Percentiles rank a stretch among this genome's conserved stretches.
Evolutionary conservation across 768 basidiomycete species (phyloP).

Genomic region (Mycena kentingensis): DNA sequence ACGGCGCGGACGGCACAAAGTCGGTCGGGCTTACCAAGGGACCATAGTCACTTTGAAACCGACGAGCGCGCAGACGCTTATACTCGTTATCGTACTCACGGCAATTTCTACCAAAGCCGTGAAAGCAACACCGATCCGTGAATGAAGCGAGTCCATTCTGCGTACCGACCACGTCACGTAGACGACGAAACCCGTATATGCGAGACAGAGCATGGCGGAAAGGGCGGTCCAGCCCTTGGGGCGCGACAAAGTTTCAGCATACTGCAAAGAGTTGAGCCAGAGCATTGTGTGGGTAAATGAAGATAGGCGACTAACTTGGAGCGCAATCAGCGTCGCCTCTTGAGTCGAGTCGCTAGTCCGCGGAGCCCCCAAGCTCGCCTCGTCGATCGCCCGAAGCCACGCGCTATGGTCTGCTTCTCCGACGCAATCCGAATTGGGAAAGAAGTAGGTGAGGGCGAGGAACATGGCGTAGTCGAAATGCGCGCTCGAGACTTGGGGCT

Average conservation of each 20-base stretch:
- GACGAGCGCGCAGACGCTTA: conserved; percentile 88
- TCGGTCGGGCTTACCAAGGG: conserved; percentile 63
- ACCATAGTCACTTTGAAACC: conserved; percentile 90
- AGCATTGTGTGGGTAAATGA: conserved; percentile 2
- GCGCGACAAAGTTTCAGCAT: conserved; percentile 50
- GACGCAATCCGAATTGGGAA: conserved; percentile 73
- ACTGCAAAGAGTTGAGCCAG: conserved; percentile 39
- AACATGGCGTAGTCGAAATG: conserved; percentile 66
- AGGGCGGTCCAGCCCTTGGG: conserved; percentile 57
- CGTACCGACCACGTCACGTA: conserved; percentile 79
- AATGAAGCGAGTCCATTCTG: conserved; percentile 84
- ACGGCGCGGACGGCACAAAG: background rate
- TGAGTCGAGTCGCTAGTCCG: conserved; percentile 32
- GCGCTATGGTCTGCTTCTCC: conserved; percentile 58
- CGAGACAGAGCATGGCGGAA: conserved; percentile 70
- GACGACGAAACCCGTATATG: conserved; percentile 73
- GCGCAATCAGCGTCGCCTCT: conserved; percentile 46
- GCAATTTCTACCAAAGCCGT: conserved; percentile 91
- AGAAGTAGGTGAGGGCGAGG: conserved; percentile 81
- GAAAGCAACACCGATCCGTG: conserved; percentile 86
- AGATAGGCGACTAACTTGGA: conserved; percentile 40
- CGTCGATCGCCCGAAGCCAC: conserved; percentile 61
- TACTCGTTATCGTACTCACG: conserved; percentile 90
- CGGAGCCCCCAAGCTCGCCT: conserved; percentile 37
- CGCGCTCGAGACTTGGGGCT: conserved; percentile 48